These are phyloP conservation scores for Rhodocollybia butyracea DNA, from an alignment of 768 basidiomycete genomes.

Conservation along the genomic window DNA sequence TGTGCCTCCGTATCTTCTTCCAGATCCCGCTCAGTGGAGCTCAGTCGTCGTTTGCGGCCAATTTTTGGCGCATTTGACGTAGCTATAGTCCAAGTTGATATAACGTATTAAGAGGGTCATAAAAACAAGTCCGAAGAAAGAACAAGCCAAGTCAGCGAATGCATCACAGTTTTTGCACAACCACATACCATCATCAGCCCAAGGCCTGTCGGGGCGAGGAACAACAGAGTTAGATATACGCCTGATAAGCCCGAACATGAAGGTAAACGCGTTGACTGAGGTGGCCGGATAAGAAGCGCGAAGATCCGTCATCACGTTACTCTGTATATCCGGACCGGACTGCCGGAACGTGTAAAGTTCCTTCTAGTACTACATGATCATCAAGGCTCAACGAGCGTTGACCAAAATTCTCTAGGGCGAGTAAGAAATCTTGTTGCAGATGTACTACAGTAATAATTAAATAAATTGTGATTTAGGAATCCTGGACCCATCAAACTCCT, in stretches of 20 bases:
- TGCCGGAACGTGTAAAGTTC: too few relatives aligned
- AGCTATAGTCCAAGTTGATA: constrained; percentile 38
- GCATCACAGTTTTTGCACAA: constrained; percentile 14
- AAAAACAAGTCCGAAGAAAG: constrained; percentile 9
- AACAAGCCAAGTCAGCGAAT: constrained; percentile 11
- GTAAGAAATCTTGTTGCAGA: too few relatives aligned
- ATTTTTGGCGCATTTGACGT: constrained; percentile 73
- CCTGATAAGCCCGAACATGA: constrained; percentile 69
- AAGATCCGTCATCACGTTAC: too few relatives aligned
- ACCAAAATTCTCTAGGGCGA: too few relatives aligned
- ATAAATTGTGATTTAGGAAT: too few relatives aligned
- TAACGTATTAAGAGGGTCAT: constrained; percentile 12
- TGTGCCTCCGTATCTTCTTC: constrained; percentile 38
- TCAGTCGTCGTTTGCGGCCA: constrained; percentile 63
- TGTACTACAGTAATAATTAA: too few relatives aligned
- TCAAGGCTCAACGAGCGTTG: too few relatives aligned
- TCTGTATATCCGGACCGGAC: too few relatives aligned
- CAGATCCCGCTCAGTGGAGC: constrained; percentile 41
- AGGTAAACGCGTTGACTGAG: neutral
- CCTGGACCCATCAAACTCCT: constrained; percentile 2
- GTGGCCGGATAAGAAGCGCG: too few relatives aligned
- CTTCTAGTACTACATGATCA: too few relatives aligned
- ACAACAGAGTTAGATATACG: constrained; percentile 69
- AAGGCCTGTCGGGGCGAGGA: constrained; percentile 69
- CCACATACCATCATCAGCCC: constrained; percentile 68